Evolutionary conservation across 2,329 filamentous ascomycete genomes (phyloP).

Genomic region (Xylariomycetidae sp.): DNA sequence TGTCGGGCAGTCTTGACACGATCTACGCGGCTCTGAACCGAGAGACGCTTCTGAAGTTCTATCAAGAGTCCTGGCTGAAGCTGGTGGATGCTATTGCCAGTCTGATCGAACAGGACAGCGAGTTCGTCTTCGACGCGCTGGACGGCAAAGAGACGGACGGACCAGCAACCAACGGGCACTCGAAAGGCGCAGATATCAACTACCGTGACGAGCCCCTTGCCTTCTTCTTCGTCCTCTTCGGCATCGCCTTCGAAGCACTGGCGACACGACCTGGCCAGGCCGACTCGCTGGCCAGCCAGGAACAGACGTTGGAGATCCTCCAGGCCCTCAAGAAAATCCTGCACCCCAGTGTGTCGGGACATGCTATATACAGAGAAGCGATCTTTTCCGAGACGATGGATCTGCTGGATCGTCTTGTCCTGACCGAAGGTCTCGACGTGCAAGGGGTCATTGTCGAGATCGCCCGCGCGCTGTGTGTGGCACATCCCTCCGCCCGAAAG

Average conservation of each 20-base stretch:
- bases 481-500: constrained; percentile 81
- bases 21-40: constrained; percentile 93
- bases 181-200: constrained; percentile 77
- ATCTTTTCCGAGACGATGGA: constrained; percentile 98
- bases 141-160: constrained; percentile 69
- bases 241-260: constrained; percentile 91
- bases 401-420: constrained; percentile 80
- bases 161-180: constrained; percentile 40
- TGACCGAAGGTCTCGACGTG: constrained; percentile 84
- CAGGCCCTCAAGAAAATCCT: constrained; percentile 91
- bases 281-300: constrained; percentile 63
- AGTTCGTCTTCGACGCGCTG: constrained; percentile 93
- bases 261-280: constrained; percentile 67
- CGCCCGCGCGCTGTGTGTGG: constrained; percentile 79
- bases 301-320: constrained; percentile 82
- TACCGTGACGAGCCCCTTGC: constrained; percentile 96
- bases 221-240: constrained; percentile 98
- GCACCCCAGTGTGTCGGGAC: constrained; percentile 87
- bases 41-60: constrained; percentile 89
- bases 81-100: constrained; percentile 96
- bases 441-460: constrained; percentile 93
- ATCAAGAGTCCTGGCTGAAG: constrained; percentile 95
- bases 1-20: constrained; percentile 82
- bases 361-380: constrained; percentile 92
- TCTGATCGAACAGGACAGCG: constrained; percentile 93